These are phyloP conservation scores for Saraca asoca DNA, from an alignment of 331 rosid species.

Conservation along the genomic window DNA sequence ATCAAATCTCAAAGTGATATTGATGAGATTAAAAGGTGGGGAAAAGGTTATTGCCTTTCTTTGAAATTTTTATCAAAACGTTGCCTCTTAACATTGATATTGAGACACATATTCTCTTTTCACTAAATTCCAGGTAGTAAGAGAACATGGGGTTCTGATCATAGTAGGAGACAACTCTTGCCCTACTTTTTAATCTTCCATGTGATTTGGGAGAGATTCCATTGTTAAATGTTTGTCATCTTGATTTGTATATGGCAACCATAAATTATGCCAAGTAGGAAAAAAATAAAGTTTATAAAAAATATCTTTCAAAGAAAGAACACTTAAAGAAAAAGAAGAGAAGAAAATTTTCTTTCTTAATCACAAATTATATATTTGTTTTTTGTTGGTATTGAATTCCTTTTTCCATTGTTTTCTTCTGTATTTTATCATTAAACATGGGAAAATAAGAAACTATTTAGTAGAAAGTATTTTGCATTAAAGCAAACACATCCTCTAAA, in stretches of 20 bases:
- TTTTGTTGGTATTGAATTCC: too few species aligned
- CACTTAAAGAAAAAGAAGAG: too few species aligned
- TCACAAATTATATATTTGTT: too few species aligned
- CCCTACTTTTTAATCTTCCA: conserved; percentile 41
- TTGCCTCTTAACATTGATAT: conserved; percentile 22
- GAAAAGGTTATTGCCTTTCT: conserved; percentile 42
- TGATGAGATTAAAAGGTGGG: conserved; percentile 47
- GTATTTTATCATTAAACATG: too few species aligned
- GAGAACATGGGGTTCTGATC: conserved; percentile 33
- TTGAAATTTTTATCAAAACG: conserved; percentile 29
- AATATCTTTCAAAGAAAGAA: too few species aligned
- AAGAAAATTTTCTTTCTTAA: too few species aligned
- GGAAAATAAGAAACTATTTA: too few species aligned
- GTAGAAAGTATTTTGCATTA: too few species aligned
- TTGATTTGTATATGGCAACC: conserved; percentile 9
- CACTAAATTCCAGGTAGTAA: conserved; percentile 46
- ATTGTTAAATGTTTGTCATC: conserved; percentile 11
- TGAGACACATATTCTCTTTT: conserved; percentile 52
- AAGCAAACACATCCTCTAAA: too few species aligned
- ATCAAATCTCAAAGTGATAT: conserved; percentile 39
- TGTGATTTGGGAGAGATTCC: conserved; percentile 52
- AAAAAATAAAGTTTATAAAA: too few species aligned
- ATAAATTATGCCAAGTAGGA: not conserved
- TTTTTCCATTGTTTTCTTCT: too few species aligned
- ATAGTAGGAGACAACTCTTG: conserved; percentile 40